Percentiles rank a stretch among this genome's conserved stretches.
Evolutionary conservation across 2,329 filamentous ascomycete species (phyloP).

Genomic region (Penicillium corylophilum): DNA sequence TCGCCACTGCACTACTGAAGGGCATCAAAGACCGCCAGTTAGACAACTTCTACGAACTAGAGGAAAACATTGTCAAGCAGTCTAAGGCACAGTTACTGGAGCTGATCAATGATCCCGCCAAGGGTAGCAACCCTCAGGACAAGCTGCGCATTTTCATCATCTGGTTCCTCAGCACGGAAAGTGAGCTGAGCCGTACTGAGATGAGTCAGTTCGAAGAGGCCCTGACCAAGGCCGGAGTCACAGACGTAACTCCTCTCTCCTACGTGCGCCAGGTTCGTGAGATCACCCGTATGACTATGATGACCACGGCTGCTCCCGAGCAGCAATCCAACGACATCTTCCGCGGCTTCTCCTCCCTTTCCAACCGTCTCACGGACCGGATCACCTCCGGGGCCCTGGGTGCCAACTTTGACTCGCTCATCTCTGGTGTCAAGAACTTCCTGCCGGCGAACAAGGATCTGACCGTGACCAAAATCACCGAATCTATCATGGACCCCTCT

Average conservation of each 20-base stretch:
- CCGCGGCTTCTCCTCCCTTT: conserved; percentile 88
- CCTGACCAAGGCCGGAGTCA: conserved; percentile 67
- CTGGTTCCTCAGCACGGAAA: conserved; percentile 93
- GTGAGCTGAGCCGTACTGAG: conserved; percentile 77
- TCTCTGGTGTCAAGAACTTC: conserved; percentile 97
- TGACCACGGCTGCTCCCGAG: conserved; percentile 74
- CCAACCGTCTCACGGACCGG: conserved; percentile 85
- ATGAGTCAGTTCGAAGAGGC: conserved; percentile 85
- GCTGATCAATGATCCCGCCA: conserved; percentile 74
- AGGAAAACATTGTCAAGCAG: conserved; percentile 90
- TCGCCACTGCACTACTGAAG: conserved; percentile 72
- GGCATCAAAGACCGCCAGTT: conserved; percentile 94
- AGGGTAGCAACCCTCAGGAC: conserved; percentile 80
- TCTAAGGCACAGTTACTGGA: conserved; percentile 87
- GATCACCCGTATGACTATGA: conserved; percentile 97
- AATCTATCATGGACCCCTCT: conserved; percentile 95
- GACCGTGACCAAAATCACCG: conserved; percentile 95
- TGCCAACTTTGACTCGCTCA: conserved; percentile 88
- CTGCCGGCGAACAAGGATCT: conserved; percentile 93
- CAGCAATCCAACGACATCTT: conserved; percentile 71
- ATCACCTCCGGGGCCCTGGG: conserved; percentile 87
- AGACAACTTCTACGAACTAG: conserved; percentile 93
- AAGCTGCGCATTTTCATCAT: conserved; percentile 95
- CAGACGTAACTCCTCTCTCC: conserved; percentile 72
- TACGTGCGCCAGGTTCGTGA: conserved; percentile 91